Evolutionary conservation across 2,329 filamentous ascomycete genomes (phyloP).

Genomic region (Pyricularia grisea): DNA sequence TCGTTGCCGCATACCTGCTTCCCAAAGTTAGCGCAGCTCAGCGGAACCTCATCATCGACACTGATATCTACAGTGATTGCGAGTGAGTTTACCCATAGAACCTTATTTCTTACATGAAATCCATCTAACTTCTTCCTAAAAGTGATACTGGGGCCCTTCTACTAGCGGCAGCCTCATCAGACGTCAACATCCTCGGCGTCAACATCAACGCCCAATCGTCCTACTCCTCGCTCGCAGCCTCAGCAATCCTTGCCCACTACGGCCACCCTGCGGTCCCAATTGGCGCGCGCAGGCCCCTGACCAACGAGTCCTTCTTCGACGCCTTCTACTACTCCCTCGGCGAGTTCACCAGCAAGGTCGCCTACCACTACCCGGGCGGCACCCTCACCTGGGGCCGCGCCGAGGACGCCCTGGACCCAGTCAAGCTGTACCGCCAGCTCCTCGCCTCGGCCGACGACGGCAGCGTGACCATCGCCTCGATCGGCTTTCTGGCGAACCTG

Average conservation of each 20-base stretch:
- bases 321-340: conserved; percentile 24
- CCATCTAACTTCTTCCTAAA: conserved; percentile 1
- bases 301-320: conserved; percentile 33
- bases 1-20: not conserved
- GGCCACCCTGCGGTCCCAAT: conserved; percentile 25
- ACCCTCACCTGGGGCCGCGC: conserved; percentile 23
- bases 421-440: conserved; percentile 33
- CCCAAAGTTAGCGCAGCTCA: not conserved
- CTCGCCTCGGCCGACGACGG: conserved; percentile 26
- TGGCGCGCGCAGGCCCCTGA: conserved; percentile 28
- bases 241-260: conserved; percentile 31
- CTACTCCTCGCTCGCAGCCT: conserved; percentile 30
- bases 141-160: conserved; percentile 32
- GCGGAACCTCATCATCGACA: conserved; percentile 35
- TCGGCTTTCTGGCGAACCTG: conserved; percentile 37
- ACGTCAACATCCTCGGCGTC: conserved; percentile 27
- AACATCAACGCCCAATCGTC: conserved; percentile 30
- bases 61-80: conserved; percentile 32
- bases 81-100: not conserved
- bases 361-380: conserved; percentile 29
- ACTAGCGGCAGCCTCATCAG: conserved; percentile 26
- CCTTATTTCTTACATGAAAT: not conserved
- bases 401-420: conserved; percentile 28
- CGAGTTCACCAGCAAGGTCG: conserved; percentile 36
- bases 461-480: conserved; percentile 33